Conservation (phyloP, 306 rosid species). For the Cicer judaicum region DNA sequence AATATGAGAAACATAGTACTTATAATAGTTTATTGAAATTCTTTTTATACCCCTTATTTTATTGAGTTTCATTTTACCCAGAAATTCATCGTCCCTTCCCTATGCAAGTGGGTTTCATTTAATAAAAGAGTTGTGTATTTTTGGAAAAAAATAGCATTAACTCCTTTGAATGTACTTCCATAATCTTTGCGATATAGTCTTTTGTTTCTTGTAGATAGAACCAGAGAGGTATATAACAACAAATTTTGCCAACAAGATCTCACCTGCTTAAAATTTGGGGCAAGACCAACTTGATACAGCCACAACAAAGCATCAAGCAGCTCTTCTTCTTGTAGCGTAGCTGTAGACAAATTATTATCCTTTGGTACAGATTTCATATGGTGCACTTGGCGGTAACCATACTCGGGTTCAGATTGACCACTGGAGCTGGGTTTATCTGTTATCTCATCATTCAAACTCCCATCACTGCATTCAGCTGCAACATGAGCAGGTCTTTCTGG, state of each 20-base stretch:
- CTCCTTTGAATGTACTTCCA: neutral
- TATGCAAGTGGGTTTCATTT: neutral
- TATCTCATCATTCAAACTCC: conserved; percentile 81
- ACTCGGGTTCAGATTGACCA: conserved; percentile 83
- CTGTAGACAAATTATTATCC: conserved; percentile 73
- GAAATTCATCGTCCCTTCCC: neutral
- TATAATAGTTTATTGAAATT: neutral
- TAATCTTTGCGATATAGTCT: neutral
- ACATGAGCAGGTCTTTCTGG: conserved; percentile 89
- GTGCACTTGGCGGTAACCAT: conserved; percentile 54
- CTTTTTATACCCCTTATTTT: neutral
- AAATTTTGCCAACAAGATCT: conserved; percentile 37
- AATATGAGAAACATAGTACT: neutral
- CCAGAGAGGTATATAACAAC: conserved; percentile 11
- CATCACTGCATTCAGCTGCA: conserved; percentile 80
- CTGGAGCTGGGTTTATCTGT: conserved; percentile 91
- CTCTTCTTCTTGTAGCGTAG: conserved; percentile 83
- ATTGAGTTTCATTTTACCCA: neutral
- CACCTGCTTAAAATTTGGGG: conserved; percentile 94
- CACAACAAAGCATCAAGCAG: conserved; percentile 82
- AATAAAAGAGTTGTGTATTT: neutral
- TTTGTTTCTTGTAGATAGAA: too few relatives aligned
- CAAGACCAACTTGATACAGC: conserved; percentile 90
- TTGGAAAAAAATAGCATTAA: neutral
- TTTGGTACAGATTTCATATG: conserved; percentile 62